A percentile compares a stretch with the other conserved stretches of the same genome.
phyloP scores from a whole-genome alignment of 192 early-diverging fungal species.

The Jimgerdemannia flammicorona region DNA sequence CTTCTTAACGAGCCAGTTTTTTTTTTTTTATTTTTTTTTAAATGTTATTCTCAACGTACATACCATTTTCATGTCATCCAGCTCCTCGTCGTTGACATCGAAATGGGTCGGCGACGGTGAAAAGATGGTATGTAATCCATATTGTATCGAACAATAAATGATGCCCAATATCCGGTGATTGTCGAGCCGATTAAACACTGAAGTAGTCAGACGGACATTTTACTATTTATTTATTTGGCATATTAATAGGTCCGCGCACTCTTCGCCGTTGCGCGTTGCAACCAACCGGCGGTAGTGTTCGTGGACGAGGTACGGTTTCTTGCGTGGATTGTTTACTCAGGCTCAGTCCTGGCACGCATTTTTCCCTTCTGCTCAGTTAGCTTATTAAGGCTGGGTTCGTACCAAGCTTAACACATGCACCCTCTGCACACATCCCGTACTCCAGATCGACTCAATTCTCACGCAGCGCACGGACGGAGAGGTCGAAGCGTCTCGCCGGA shows the following conservation, averaged over 20 bases:
- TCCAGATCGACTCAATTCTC: constrained; percentile 81
- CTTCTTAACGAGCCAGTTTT: background rate
- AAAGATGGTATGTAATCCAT: constrained; percentile 61
- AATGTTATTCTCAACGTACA: no score
- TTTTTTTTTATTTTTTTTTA: background rate
- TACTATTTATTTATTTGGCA: constrained; percentile 4
- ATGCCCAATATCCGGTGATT: no score
- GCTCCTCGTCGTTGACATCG: constrained; percentile 84
- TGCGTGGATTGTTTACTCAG: background rate
- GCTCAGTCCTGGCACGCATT: no score
- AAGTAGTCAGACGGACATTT: background rate
- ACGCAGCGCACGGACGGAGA: constrained; percentile 89
- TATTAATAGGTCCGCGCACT: constrained; percentile 57
- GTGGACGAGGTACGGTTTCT: constrained; percentile 65
- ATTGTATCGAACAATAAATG: no score
- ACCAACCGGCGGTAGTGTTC: constrained; percentile 88
- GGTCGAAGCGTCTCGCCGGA: constrained; percentile 78
- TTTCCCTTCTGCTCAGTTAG: no score
- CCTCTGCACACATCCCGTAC: constrained; percentile 2
- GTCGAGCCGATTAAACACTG: no score
- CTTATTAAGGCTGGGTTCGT: background rate
- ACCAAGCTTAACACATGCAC: background rate
- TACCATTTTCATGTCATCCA: background rate
- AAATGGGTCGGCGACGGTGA: constrained; percentile 97
- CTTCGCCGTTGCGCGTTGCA: constrained; percentile 86